Percentiles rank a stretch among this genome's conserved stretches.
These are phyloP conservation scores for Pestalotiopsis sp. DNA, from an alignment of 2,329 filamentous ascomycete species.

Conservation along the genomic window DNA sequence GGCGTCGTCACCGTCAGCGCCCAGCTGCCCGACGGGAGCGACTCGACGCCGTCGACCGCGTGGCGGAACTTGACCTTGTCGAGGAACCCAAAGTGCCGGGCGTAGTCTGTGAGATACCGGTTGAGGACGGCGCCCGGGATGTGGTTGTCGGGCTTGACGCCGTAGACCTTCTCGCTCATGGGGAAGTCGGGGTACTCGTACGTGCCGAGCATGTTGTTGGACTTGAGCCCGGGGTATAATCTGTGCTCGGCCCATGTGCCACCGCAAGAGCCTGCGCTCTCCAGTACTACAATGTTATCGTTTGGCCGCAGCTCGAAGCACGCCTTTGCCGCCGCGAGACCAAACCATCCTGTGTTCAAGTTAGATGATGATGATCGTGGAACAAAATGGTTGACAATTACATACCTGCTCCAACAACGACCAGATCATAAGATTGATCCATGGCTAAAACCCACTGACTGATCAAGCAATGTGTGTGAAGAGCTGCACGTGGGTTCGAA, in stretches of 20 bases:
- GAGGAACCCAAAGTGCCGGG: slow-evolving; percentile 49
- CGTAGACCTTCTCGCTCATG: slow-evolving; percentile 29
- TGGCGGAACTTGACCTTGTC: slow-evolving; percentile 47
- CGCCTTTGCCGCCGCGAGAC: slow-evolving; percentile 47
- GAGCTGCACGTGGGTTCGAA: neutral
- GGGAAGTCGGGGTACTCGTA: slow-evolving; percentile 39
- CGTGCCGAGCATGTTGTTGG: slow-evolving; percentile 41
- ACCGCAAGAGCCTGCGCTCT: slow-evolving; percentile 37
- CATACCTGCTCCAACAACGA: slow-evolving; percentile 10
- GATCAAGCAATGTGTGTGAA: neutral
- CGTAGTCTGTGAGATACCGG: slow-evolving; percentile 54
- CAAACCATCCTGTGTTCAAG: slow-evolving; percentile 21
- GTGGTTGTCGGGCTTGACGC: slow-evolving; percentile 48
- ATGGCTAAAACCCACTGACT: neutral
- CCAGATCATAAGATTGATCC: slow-evolving; percentile 2
- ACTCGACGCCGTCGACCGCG: slow-evolving; percentile 45
- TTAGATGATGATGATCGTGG: neutral
- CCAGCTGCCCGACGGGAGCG: slow-evolving; percentile 31
- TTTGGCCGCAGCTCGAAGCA: slow-evolving; percentile 42
- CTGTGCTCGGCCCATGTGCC: slow-evolving; percentile 42
- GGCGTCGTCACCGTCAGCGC: slow-evolving; percentile 12
- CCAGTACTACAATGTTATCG: slow-evolving; percentile 42
- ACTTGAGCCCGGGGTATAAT: slow-evolving; percentile 41
- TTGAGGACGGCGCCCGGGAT: slow-evolving; percentile 56
- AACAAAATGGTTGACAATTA: neutral